A percentile compares a stretch with the other conserved stretches of the same genome.
Evolutionary conservation across 1,284 basidiomycete genomes (phyloP).

Genomic region (Malassezia arunalokei): DNA sequence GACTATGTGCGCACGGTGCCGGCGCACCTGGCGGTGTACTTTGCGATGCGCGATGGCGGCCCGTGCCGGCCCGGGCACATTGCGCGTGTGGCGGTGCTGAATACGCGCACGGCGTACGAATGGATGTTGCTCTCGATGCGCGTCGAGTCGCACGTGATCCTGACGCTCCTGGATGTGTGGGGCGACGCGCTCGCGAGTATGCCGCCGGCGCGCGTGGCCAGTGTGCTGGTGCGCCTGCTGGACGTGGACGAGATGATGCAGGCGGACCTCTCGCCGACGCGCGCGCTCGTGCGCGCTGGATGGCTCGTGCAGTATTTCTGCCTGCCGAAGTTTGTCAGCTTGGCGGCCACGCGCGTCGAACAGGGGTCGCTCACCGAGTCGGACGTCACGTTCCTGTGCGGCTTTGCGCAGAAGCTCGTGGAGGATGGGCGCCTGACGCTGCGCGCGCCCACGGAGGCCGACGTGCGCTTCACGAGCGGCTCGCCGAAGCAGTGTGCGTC

Average conservation of each 20-base stretch:
- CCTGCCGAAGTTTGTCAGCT: slow-evolving; percentile 7
- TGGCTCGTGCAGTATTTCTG: slow-evolving; percentile 4
- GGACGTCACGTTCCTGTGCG: background rate
- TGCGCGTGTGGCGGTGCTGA: background rate
- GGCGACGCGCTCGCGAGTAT: background rate
- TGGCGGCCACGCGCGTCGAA: background rate
- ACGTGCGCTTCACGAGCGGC: too few species aligned
- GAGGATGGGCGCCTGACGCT: background rate
- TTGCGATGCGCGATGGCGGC: background rate
- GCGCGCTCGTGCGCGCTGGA: background rate
- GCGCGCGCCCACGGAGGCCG: too few species aligned
- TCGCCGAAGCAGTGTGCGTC: too few species aligned
- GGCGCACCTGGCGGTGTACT: background rate
- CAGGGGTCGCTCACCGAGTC: background rate
- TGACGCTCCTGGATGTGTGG: background rate
- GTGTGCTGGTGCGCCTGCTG: background rate
- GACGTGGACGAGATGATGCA: background rate
- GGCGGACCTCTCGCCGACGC: background rate
- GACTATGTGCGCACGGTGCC: background rate
- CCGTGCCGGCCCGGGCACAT: background rate
- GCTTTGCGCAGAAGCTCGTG: background rate
- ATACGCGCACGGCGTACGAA: slow-evolving; percentile 1
- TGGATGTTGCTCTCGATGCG: background rate
- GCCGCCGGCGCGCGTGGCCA: background rate
- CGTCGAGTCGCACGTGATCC: background rate